Percentiles rank a stretch among this genome's conserved stretches.
These are phyloP conservation scores for Nakazawaea molendinolei DNA, from an alignment of 805 yeast species.

Conservation along the genomic window DNA sequence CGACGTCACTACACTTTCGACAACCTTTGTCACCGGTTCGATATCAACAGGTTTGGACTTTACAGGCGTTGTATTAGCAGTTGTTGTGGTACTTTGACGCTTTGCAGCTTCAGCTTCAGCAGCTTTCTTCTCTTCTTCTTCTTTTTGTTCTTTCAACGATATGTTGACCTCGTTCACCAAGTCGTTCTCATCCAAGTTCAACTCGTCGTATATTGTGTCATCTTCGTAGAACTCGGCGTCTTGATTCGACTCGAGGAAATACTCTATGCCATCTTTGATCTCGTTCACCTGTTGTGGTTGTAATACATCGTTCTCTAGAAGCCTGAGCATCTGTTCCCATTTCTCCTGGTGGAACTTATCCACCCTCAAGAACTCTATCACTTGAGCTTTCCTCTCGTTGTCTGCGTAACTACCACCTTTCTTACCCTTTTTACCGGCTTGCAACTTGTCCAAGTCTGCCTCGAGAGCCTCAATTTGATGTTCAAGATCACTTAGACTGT, in stretches of 20 bases:
- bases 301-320: conserved; percentile 73
- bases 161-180: conserved; percentile 17
- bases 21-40: conserved; percentile 4
- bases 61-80: conserved; percentile 3
- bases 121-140: conserved; percentile 1
- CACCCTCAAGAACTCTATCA: conserved; percentile 62
- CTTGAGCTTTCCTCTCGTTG: conserved; percentile 43
- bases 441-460: conserved; percentile 55
- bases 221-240: conserved; percentile 92
- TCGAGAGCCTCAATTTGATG: conserved; percentile 77
- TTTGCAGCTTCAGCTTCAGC: conserved; percentile 4
- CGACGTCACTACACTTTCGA: conserved; percentile 8
- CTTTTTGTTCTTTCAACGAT: conserved; percentile 13
- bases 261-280: conserved; percentile 82
- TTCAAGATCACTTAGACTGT: conserved; percentile 70
- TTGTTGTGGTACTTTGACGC: no score
- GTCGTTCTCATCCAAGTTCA: conserved; percentile 55
- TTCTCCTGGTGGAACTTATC: conserved; percentile 73
- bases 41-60: conserved; percentile 2
- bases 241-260: conserved; percentile 89
- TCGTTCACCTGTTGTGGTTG: conserved; percentile 72
- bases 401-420: conserved; percentile 43
- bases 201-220: conserved; percentile 84
- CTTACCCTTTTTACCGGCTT: conserved; percentile 43
- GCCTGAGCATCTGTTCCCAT: conserved; percentile 70